Evolutionary conservation across 2,329 filamentous ascomycete species (phyloP).

Genomic region (Microsporum audouinii): DNA sequence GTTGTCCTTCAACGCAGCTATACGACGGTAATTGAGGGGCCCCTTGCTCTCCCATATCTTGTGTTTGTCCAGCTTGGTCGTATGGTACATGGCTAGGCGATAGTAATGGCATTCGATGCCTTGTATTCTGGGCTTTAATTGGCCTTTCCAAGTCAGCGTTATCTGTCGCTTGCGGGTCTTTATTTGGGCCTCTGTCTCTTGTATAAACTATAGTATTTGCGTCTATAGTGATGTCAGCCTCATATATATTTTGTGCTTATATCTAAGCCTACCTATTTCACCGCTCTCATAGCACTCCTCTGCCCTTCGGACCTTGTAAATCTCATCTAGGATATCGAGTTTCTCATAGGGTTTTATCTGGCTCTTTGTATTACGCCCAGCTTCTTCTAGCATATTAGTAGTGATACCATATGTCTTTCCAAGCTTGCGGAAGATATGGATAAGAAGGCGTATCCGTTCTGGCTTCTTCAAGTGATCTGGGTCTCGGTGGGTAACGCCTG

Average conservation of each 20-base stretch:
- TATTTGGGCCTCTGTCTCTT: constrained; percentile 19
- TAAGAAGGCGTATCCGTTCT: constrained; percentile 30
- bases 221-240: neutral
- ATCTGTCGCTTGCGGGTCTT: neutral
- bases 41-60: too few species aligned
- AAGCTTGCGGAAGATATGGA: constrained; percentile 33
- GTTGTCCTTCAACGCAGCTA: too few species aligned
- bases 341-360: constrained; percentile 27
- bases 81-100: too few species aligned
- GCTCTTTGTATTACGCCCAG: constrained; percentile 27
- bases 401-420: constrained; percentile 24
- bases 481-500: constrained; percentile 35
- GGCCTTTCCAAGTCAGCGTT: neutral
- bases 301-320: constrained; percentile 20
- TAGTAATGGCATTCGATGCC: too few species aligned
- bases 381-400: constrained; percentile 30
- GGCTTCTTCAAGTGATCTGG: constrained; percentile 39
- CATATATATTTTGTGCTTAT: constrained; percentile 10
- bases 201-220: constrained; percentile 27
- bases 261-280: constrained; percentile 31
- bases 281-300: constrained; percentile 33
- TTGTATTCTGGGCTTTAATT: too few species aligned
- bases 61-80: too few species aligned
- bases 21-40: too few species aligned
- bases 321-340: constrained; percentile 31